Conservation (phyloP, 2,329 filamentous ascomycete species). For the Davidsoniella australis region DNA sequence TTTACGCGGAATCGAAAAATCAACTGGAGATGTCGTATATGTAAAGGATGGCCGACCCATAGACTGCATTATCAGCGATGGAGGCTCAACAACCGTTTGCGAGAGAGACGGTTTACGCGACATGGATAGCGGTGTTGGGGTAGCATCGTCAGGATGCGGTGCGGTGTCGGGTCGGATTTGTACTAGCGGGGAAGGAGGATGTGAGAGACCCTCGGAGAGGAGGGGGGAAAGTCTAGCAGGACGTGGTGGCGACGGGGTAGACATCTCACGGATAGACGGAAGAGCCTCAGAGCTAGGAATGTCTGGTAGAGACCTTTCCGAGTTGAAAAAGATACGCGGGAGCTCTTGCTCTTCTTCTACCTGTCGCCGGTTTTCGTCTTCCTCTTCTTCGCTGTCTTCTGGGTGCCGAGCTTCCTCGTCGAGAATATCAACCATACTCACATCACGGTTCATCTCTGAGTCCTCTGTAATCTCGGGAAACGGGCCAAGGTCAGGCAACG, state of each 20-base stretch:
- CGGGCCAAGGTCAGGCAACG: slow-evolving; percentile 5
- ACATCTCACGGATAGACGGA: slow-evolving; percentile 7
- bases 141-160: slow-evolving; percentile 4
- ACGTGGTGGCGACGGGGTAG: slow-evolving; percentile 3
- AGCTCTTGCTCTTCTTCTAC: slow-evolving; percentile 5
- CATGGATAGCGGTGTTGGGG: slow-evolving; percentile 3
- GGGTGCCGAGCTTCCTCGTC: background rate
- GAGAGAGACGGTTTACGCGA: slow-evolving; percentile 7
- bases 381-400: background rate
- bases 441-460: background rate
- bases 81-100: slow-evolving; percentile 2
- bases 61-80: background rate
- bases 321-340: slow-evolving; percentile 2
- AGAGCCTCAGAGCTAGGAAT: slow-evolving; percentile 12
- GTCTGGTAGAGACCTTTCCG: slow-evolving; percentile 8
- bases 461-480: slow-evolving; percentile 5
- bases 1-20: slow-evolving; percentile 2
- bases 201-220: background rate
- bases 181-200: background rate
- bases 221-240: background rate
- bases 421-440: slow-evolving; percentile 7
- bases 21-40: background rate
- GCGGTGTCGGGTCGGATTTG: slow-evolving; percentile 4
- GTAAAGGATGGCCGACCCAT: background rate
- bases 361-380: background rate